phyloP scores from a whole-genome alignment of 805 yeast genomes.

The Starmerella davenportii region DNA sequence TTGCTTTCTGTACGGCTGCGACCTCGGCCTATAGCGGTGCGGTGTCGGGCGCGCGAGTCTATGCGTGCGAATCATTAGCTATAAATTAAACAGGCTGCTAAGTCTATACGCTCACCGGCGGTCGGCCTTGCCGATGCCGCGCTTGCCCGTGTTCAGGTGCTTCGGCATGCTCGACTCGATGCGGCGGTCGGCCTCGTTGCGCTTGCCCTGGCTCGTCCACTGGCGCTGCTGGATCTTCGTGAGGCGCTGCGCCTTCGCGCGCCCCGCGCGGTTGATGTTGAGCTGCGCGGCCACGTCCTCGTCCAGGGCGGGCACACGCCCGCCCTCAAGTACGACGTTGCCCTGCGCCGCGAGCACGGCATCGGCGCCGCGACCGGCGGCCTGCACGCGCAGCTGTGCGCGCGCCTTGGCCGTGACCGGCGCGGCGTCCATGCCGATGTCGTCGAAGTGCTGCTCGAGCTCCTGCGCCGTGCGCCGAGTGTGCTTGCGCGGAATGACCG shows the following conservation, averaged over 20 bases:
- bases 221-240: constrained; percentile 82
- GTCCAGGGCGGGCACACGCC: constrained; percentile 33
- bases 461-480: constrained; percentile 45
- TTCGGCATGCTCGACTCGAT: constrained; percentile 70
- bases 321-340: constrained; percentile 25
- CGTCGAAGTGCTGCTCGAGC: constrained; percentile 78
- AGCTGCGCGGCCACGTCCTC: constrained; percentile 60
- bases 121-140: constrained; percentile 87
- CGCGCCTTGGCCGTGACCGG: constrained; percentile 38
- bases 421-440: constrained; percentile 72
- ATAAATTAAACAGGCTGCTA: too few species aligned
- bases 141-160: constrained; percentile 89
- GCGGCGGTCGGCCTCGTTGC: constrained; percentile 93
- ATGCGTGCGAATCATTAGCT: too few species aligned
- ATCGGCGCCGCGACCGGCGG: constrained; percentile 52
- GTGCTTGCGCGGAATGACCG: constrained; percentile 78
- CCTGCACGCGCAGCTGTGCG: constrained; percentile 19
- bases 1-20: too few species aligned
- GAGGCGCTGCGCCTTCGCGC: constrained; percentile 73
- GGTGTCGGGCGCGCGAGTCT: too few species aligned
- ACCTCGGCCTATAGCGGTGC: too few species aligned
- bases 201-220: constrained; percentile 78
- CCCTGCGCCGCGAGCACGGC: constrained; percentile 42
- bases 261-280: constrained; percentile 29
- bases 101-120: constrained; percentile 54